These are phyloP conservation scores for Cutaneotrichosporon arboriforme DNA, from an alignment of 1,284 basidiomycete genomes.

Conservation along the genomic window DNA sequence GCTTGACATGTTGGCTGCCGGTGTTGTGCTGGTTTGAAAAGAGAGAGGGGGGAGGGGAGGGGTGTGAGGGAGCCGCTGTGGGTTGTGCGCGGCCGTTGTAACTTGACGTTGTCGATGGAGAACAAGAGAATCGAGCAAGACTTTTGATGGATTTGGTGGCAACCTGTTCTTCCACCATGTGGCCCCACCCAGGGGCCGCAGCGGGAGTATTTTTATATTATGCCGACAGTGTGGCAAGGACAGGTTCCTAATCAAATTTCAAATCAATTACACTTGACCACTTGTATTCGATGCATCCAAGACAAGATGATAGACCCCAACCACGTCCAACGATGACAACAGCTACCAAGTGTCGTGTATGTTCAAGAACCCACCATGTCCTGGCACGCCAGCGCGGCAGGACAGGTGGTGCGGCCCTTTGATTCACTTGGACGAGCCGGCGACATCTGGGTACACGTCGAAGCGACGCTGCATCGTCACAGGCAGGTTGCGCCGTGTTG, in stretches of 20 bases:
- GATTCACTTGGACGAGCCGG: constrained; percentile 14
- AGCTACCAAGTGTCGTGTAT: background rate
- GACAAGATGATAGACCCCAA: background rate
- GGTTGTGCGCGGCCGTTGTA: too few relatives aligned
- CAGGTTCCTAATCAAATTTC: background rate
- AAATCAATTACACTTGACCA: background rate
- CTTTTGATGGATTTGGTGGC: background rate
- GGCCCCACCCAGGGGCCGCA: too few relatives aligned
- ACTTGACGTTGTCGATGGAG: too few relatives aligned
- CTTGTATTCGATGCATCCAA: background rate
- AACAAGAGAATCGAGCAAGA: too few relatives aligned
- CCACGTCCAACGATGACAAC: background rate
- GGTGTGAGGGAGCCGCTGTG: too few relatives aligned
- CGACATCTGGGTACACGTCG: constrained; percentile 79
- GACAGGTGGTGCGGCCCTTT: too few relatives aligned
- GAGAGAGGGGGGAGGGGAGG: background rate
- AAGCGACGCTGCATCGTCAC: constrained; percentile 83
- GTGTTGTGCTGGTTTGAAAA: background rate
- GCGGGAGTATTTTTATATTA: too few relatives aligned
- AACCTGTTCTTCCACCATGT: too few relatives aligned
- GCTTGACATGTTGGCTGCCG: constrained; percentile 12
- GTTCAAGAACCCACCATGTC: background rate
- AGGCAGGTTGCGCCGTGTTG: constrained; percentile 73
- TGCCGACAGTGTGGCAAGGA: background rate
- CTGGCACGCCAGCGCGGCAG: background rate